Evolutionary conservation across 2,329 filamentous ascomycete genomes (phyloP), one percentile per base, ranked within the genome.

Genomic region (Trichoderma harzianum): DNA sequence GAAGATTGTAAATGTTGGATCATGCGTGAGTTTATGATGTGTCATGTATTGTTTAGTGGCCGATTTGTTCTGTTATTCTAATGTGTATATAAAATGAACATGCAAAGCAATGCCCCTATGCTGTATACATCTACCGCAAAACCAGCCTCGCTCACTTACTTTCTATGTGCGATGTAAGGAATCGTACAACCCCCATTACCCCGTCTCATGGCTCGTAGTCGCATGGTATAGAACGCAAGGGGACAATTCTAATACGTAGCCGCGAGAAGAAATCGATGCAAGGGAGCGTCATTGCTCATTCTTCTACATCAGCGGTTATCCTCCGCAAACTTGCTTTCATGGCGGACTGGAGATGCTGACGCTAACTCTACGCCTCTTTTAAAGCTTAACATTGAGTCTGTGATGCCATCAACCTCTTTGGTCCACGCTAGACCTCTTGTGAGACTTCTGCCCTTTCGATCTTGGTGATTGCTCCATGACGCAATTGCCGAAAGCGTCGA

Each of bases 381-480:
- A 30, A n/a, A 30, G 55, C n/a, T 51, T 51, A 53, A 26, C 14
- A 34, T n/a, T n/a, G n/a, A n/a, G 21, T 66, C 10, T 24, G 28
- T 47, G 26, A 30, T 61, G 36, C 55, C 24, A 34, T 34, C 24
- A 32, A 39, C 36, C n/a, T 24, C 58, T 47, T 21, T 66, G 51
- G 69, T 61, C 28, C 11, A 21, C 34, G 36, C 39, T 62, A 67
- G 62, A 12, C 24, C n/a, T 14, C 12, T 43, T 53, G 30, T 16
- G 30, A 34, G n/a, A n/a, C 30, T 21, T 30, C 21, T 34, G 7
- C 5, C 39, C 34, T 11, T 28, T 32, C 10, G 28, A 61, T 61
- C 26, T 61, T 32, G 30, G 43, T 60, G 60, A 58, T 71, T 71
- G 62, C 28, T 69, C 63, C 58, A 72, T 72, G 70, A 72, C 70